These are phyloP conservation scores for Paramecium caudatum DNA, from an alignment of 73 alveolate genomes.

Conservation along the genomic window DNA sequence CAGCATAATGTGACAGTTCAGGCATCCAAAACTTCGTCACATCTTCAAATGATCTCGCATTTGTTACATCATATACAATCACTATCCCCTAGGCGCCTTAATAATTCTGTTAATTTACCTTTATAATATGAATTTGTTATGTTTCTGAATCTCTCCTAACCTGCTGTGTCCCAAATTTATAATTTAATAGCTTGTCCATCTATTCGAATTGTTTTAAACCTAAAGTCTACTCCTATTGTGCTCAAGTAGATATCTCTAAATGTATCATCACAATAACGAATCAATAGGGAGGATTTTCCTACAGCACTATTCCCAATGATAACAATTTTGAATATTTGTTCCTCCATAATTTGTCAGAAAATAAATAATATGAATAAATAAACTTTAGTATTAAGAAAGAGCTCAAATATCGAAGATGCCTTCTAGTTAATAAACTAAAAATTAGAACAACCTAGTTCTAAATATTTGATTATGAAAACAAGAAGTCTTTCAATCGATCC, in stretches of 20 bases:
- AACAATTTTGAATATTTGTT: slow-evolving; percentile 76
- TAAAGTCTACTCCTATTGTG: slow-evolving; percentile 91
- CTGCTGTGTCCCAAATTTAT: slow-evolving; percentile 79
- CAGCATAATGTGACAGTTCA: slow-evolving; percentile 72
- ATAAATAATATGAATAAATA: no score
- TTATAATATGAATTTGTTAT: slow-evolving; percentile 64
- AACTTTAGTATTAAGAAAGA: no score
- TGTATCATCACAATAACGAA: slow-evolving; percentile 80
- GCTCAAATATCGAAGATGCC: not conserved
- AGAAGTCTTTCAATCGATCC: slow-evolving; percentile 65
- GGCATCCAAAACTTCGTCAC: slow-evolving; percentile 72
- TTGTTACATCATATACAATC: slow-evolving; percentile 74
- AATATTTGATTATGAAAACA: not conserved
- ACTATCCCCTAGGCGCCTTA: slow-evolving; percentile 47
- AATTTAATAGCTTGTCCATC: slow-evolving; percentile 78
- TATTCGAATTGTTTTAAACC: slow-evolving; percentile 80
- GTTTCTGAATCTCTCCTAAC: slow-evolving; percentile 70
- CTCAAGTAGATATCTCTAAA: slow-evolving; percentile 80
- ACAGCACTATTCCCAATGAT: slow-evolving; percentile 83
- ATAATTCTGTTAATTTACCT: not conserved
- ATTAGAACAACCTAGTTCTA: not conserved
- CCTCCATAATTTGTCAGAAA: slow-evolving; percentile 81
- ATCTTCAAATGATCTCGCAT: slow-evolving; percentile 71
- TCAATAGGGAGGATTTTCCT: slow-evolving; percentile 84
- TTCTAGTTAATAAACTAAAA: not conserved